Base-by-base conservation (phyloP, 345 rosid genomes). In the Odontarrhena argentea region DNA sequence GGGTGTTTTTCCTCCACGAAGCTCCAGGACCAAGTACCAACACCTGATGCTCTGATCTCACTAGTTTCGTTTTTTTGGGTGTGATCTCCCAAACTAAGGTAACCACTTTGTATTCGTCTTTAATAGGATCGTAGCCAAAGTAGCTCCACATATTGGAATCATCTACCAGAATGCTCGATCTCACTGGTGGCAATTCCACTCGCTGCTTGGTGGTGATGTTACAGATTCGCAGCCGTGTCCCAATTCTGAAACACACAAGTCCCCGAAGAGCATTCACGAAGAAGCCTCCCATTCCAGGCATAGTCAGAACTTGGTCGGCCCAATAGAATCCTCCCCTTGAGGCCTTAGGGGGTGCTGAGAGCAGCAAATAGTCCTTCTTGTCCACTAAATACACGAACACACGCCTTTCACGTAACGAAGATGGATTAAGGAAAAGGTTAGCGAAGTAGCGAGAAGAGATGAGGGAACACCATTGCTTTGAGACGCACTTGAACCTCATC, bases 1-100 rank as follows among this genome's bases (percentile, higher is more conserved):
- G 11, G 40, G 10, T 40, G 11, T 24, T 24, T 57, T 3, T 28
- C 32, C 28, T 41, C 63, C 63, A 41, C 12, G 49, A 58, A 25
- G 63, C 36, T 26, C 63, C 36, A 41, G 37, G 12, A 12, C 63
- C 63, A 58, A 58, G 48, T 58, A 58, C 35, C 63, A 58, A 58
- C 22, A 58, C 48, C 4, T 26, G 63, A 58, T 58, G 22, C 2
- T 58, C 63, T n/a, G 25, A 58, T 41, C 63, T 26, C 47, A 42
- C 8, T 2, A 18, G 22, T 18, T 18, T 18, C 22, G 1, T 10
- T 10, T 24, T 1, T 28, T 28, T 3, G 1, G 3, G 32, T 28
- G 28, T 11, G 15, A 1, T 2, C 14, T 41, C 10, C 35, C 35
- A 57, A 57, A 57, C 11, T 9, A 25, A 5, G 18, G 37, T 42